These are phyloP conservation scores for Zygnema cylindricum DNA, from an alignment of 139 green algal species.

Conservation along the genomic window DNA sequence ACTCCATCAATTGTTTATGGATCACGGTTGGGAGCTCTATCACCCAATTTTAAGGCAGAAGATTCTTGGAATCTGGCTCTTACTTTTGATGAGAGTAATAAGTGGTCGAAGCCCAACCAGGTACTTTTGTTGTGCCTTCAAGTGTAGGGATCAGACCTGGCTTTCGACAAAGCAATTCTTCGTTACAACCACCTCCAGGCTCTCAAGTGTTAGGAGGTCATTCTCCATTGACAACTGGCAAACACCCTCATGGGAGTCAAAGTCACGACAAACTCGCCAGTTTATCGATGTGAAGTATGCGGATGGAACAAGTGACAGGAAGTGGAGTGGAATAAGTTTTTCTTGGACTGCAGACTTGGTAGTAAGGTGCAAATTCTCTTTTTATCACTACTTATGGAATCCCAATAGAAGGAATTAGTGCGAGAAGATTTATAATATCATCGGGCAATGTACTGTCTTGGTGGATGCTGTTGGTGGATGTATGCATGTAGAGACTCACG, in stretches of 20 bases:
- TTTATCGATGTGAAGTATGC: constrained; percentile 22
- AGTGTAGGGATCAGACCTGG: not conserved
- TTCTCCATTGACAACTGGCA: constrained; percentile 2
- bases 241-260: constrained; percentile 6
- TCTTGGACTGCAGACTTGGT: constrained; percentile 24
- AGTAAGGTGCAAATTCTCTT: constrained; percentile 10
- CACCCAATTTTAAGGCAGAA: too few relatives aligned
- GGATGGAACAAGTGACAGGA: not conserved
- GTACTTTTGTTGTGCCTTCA: not conserved
- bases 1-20: too few relatives aligned
- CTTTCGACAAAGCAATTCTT: not conserved
- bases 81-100: not conserved
- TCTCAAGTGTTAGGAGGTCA: not conserved
- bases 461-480: constrained; percentile 44
- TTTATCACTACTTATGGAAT: too few relatives aligned
- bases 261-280: not conserved
- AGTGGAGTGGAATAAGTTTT: constrained; percentile 19
- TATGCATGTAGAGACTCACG: constrained; percentile 66
- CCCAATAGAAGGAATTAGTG: too few relatives aligned
- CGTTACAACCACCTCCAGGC: not conserved
- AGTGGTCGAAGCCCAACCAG: not conserved
- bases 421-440: too few relatives aligned
- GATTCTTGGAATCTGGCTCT: too few relatives aligned
- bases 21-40: too few relatives aligned
- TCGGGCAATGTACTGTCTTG: not conserved